Base-by-base conservation (phyloP, 345 rosid species). In the Gossypium sturtianum region DNA sequence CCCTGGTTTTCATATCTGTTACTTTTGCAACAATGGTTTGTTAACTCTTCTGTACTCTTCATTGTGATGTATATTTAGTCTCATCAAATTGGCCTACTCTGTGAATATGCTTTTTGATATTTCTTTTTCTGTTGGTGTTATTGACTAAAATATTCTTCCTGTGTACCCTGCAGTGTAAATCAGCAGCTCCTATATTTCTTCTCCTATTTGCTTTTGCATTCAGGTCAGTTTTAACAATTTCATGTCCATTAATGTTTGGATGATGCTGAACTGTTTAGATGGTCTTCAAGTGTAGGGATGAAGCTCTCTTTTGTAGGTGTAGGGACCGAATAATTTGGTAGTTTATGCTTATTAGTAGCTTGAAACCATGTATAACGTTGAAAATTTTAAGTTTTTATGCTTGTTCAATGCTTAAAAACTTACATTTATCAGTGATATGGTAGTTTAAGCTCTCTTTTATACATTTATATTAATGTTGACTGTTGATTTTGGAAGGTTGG, bases 11-110 rank as follows among this genome's bases (percentile, higher is more conserved):
- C 84, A 89, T 95, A 87, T 91, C 99, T 52, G 98, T 93, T 77
- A 93, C 99, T 7, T 95, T 95, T 88, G 97, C 98, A 52, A 95
- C 99, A 76, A 95, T 95, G 99, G 99, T 93, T 74, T 56, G 97
- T 85, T 74, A 63, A 19, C 53, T 54, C 75, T 67, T 77, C 38
- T 71, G 10, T 65, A 74, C 59, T n/a, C 57, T 34, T 34, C 52
- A 58, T 52, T n/a, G 16, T 23, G 70, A 19, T 51, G 60, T 17
- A 23, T n/a, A 34, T 76, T 59, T 7, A 60, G 25, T 69, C 2
- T 59, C 48, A 29, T 62, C 13, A 60, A 51, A 7, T 61, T 23
- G 48, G 57, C 59, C 17, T 38, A 70, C 43, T 56, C 57, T 75
- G 63, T 66, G 66, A 70, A 77, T 76, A 63, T 77, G 66, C 4